Conservation (phyloP, 164 flowering plant genomes). For the Houttuynia cordata region DNA sequence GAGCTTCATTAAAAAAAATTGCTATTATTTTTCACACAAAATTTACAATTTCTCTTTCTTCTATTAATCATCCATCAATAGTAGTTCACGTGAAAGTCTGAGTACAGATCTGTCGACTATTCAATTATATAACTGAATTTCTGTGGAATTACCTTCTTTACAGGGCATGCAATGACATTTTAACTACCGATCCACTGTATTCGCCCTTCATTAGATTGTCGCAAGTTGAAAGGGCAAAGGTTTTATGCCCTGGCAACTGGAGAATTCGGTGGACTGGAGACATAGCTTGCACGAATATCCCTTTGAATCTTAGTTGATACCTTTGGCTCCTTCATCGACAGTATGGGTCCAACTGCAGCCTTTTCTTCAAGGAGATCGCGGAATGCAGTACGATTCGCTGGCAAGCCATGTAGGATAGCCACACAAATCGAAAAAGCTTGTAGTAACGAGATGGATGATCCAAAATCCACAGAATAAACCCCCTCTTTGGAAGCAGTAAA, state of each 20-base stretch:
- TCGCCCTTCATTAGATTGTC: too few species aligned
- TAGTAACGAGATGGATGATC: slow-evolving; percentile 41
- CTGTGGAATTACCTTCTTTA: background rate
- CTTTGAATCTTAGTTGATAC: slow-evolving; percentile 9
- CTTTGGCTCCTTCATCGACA: slow-evolving; percentile 6
- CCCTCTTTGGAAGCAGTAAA: slow-evolving; percentile 38
- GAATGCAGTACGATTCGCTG: slow-evolving; percentile 14
- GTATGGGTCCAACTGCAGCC: slow-evolving; percentile 9
- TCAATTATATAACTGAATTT: too few species aligned
- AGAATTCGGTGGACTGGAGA: slow-evolving; percentile 54
- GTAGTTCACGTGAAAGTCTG: too few species aligned
- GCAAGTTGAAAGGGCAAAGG: background rate
- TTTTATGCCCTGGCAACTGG: slow-evolving; percentile 61
- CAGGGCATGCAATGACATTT: background rate
- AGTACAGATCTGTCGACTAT: too few species aligned
- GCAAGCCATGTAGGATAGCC: slow-evolving; percentile 33
- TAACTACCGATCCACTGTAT: background rate
- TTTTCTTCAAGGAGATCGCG: slow-evolving; percentile 12
- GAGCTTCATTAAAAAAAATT: too few species aligned
- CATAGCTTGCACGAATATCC: slow-evolving; percentile 20
- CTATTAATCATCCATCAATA: too few species aligned
- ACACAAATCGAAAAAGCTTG: slow-evolving; percentile 74
- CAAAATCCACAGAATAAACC: slow-evolving; percentile 41
- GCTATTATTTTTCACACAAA: too few species aligned
- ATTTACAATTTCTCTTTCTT: too few species aligned